These are phyloP conservation scores for Xylaria longipes DNA, from an alignment of 495 filamentous ascomycete genomes.

Conservation along the genomic window DNA sequence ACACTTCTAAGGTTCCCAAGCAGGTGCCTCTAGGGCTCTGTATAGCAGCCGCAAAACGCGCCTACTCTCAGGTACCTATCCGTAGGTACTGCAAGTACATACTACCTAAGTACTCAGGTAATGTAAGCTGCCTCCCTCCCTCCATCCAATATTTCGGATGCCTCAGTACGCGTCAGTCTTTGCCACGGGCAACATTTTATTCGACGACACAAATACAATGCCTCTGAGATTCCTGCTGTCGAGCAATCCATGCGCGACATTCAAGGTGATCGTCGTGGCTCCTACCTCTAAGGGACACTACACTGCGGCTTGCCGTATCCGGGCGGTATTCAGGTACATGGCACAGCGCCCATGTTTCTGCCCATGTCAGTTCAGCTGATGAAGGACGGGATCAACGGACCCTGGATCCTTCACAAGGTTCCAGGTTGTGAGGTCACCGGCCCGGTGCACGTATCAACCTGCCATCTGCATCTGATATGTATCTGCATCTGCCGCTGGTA, in stretches of 20 bases:
- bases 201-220: not conserved
- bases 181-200: not conserved
- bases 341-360: not conserved
- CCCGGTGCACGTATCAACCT: not conserved
- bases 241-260: constrained; percentile 9
- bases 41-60: not conserved
- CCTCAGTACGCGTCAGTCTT: constrained; percentile 22
- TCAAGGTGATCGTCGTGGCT: not conserved
- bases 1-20: no score
- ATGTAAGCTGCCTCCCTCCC: not conserved
- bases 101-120: no score
- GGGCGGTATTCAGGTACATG: not conserved
- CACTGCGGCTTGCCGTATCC: not conserved
- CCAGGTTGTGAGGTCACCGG: not conserved
- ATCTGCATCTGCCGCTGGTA: not conserved
- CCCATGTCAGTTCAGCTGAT: constrained; percentile 14
- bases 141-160: not conserved
- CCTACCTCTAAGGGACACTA: not conserved
- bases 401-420: not conserved
- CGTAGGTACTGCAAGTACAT: not conserved
- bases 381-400: constrained; percentile 13
- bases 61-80: not conserved
- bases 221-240: not conserved
- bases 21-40: no score
- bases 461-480: not conserved